Evolutionary conservation across 176 grass and related monocot genomes (phyloP).

Genomic region (Typha latifolia): DNA sequence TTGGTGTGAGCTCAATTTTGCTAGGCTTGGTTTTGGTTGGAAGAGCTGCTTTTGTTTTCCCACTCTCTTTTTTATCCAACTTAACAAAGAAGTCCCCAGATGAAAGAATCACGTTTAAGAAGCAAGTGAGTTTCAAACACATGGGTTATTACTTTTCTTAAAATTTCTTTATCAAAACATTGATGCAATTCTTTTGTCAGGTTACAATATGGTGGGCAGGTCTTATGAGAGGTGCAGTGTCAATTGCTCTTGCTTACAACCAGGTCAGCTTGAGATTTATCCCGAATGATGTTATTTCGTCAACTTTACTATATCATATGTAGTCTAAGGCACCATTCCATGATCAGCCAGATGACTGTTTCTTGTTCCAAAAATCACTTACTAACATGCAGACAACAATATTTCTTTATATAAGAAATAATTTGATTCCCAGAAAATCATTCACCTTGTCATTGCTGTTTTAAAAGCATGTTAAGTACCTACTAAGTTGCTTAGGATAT

Average conservation of each 20-base stretch:
- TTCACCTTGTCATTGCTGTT: neutral
- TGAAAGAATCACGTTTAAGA: constrained; percentile 70
- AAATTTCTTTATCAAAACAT: neutral
- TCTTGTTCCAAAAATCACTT: neutral
- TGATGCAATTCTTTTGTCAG: constrained; percentile 34
- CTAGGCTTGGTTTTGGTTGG: constrained; percentile 77
- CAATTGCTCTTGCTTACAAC: constrained; percentile 97
- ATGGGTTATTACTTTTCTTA: neutral
- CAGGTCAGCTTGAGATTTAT: constrained; percentile 37
- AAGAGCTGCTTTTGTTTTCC: constrained; percentile 98
- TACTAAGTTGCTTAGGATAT: neutral
- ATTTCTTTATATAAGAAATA: neutral
- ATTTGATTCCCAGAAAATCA: neutral
- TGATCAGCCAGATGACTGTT: neutral
- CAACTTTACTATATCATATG: too few species aligned
- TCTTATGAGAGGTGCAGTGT: constrained; percentile 98
- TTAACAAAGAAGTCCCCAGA: constrained; percentile 52
- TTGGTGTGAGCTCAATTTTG: constrained; percentile 80
- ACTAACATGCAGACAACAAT: neutral
- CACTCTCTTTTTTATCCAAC: constrained; percentile 85
- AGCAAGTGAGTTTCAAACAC: constrained; percentile 47
- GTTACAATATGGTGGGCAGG: constrained; percentile 96
- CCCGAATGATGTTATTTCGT: neutral
- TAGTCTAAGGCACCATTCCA: neutral
- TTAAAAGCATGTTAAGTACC: neutral